Conservation (phyloP, 352 stramenopile genomes). For the Phytophthora fragariae region DNA sequence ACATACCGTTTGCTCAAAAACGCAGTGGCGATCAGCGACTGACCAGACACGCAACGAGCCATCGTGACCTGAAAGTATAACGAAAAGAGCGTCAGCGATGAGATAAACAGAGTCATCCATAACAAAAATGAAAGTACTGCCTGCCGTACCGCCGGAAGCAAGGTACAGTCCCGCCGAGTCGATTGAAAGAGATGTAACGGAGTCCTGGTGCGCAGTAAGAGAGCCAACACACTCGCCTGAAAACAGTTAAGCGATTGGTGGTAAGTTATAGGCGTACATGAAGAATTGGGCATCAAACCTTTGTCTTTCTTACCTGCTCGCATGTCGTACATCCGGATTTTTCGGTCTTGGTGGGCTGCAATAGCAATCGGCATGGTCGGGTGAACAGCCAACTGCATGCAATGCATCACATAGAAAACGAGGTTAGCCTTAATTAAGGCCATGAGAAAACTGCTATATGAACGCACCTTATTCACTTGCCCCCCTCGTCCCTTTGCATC, state of each 20-base stretch:
- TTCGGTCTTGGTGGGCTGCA: conserved; percentile 82
- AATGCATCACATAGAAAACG: background rate
- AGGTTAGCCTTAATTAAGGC: conserved; percentile 2
- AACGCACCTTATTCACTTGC: conserved; percentile 81
- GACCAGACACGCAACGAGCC: conserved; percentile 88
- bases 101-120: background rate
- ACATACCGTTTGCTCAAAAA: conserved; percentile 86
- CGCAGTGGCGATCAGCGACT: conserved; percentile 81
- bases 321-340: conserved; percentile 90
- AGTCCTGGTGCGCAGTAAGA: conserved; percentile 84
- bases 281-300: background rate
- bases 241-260: conserved; percentile 10
- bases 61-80: conserved; percentile 66
- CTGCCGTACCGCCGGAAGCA: conserved; percentile 63
- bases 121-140: background rate
- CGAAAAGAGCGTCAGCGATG: conserved; percentile 6
- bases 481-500: conserved; percentile 63
- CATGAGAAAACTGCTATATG: background rate
- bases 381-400: conserved; percentile 61
- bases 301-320: conserved; percentile 48
- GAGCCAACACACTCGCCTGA: conserved; percentile 77
- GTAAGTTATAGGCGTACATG: background rate
- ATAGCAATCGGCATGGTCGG: conserved; percentile 87
- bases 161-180: conserved; percentile 81
- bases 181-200: conserved; percentile 82